Conservation (phyloP, 2,329 filamentous ascomycete species). For the Kalmusia sp. region DNA sequence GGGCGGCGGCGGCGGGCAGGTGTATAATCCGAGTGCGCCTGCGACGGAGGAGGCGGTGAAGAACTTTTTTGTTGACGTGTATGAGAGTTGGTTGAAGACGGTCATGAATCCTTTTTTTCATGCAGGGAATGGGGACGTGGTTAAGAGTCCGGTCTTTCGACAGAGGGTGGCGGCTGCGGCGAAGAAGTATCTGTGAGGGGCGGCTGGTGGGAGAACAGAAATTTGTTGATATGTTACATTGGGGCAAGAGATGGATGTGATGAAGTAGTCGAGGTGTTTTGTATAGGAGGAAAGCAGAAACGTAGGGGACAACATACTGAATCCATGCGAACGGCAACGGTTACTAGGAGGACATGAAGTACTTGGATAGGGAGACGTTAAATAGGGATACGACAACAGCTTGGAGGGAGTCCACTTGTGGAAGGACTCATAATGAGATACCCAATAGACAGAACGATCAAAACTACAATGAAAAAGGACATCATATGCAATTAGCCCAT, state of each 20-base stretch:
- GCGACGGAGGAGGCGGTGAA: conserved; percentile 95
- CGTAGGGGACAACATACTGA: background rate
- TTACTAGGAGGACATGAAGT: too few species aligned
- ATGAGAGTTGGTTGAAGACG: conserved; percentile 96
- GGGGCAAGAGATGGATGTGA: background rate
- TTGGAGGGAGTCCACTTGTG: too few species aligned
- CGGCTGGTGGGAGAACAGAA: too few species aligned
- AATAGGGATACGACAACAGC: too few species aligned
- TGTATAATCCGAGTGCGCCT: conserved; percentile 80
- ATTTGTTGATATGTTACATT: too few species aligned
- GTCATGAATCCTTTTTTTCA: conserved; percentile 97
- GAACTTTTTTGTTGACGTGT: conserved; percentile 93
- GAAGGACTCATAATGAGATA: background rate
- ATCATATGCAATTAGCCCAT: too few species aligned
- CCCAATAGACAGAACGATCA: background rate
- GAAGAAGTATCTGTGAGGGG: conserved; percentile 81
- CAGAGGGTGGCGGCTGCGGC: conserved; percentile 83
- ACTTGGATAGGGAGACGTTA: too few species aligned
- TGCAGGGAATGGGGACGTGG: conserved; percentile 81
- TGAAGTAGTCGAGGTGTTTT: background rate
- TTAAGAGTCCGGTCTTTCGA: conserved; percentile 86
- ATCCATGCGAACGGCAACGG: background rate
- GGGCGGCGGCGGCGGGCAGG: conserved; percentile 53
- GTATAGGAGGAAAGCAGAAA: background rate
- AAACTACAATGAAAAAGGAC: too few species aligned